Base-by-base conservation (phyloP, 2,329 filamentous ascomycete genomes). In the Talaromyces sp. region DNA sequence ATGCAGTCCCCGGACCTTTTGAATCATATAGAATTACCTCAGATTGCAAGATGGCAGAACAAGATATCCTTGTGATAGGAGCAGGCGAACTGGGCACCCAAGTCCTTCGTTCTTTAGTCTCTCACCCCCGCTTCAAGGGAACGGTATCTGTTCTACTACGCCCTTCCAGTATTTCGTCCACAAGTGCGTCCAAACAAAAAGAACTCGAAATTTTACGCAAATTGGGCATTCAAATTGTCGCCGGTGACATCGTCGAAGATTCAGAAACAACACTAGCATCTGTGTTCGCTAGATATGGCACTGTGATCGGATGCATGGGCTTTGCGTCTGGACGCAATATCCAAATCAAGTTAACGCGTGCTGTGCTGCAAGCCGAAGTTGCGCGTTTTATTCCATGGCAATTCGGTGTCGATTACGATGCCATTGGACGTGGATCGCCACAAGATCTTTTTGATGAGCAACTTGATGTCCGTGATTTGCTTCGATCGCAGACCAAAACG, bases 371-470 rank as follows among this genome's bases (percentile, higher is more conserved):
- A 87, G 87, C 36, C 16, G 13, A 20, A 17, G 36, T 39, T 4
- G 4, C 36, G 2, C 16, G 16, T 8, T 39, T 17, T 19, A 39
- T 39, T 16, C 36, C 36, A 3, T 39, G 36, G 36, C 36, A 90
- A 67, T 90, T 86, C 66, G 87, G 87, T 1, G 82, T 89, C 20
- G 85, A 90, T 65, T 90, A 90, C 69, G 86, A 90, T 51, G 66
- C 45, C 74, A 82, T 89, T 14, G 85, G 85, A 0, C 67, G 73
- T 0, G 80, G 81, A 19, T 83, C 80, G 22, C 75, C 81, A 39
- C 86, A 88, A 68, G 81, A 84, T 30, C 64, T 90, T 13, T 90
- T 89, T 60, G 85, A 86, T 53, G 86, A 88, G 75, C 86, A 89
- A 71, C 73, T 86, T 0, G 77, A 78, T 48, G 85, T 88, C 22